Conservation (phyloP, 257 asterid genomes). For the Ilex asprella region DNA sequence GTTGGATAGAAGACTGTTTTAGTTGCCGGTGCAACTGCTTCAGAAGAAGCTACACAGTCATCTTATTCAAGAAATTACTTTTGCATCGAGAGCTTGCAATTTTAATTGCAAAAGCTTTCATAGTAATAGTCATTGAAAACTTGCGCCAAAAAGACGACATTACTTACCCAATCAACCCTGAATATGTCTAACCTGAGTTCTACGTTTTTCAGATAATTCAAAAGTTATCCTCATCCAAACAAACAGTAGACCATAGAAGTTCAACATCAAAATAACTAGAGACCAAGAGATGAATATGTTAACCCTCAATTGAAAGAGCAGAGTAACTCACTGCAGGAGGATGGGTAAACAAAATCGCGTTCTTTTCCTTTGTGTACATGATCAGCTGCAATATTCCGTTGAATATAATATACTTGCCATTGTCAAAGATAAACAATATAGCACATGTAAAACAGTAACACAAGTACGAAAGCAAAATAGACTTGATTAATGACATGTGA, state of each 20-base stretch:
- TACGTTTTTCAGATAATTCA: not conserved
- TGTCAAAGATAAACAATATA: slow-evolving; percentile 49
- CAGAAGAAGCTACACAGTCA: too few species aligned
- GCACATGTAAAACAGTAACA: too few species aligned
- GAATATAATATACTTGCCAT: slow-evolving; percentile 72
- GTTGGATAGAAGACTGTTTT: too few species aligned
- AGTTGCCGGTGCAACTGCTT: too few species aligned
- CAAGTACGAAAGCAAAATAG: not conserved
- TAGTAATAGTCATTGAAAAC: not conserved
- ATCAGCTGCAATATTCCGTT: slow-evolving; percentile 72
- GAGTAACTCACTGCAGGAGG: slow-evolving; percentile 71
- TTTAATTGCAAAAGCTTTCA: too few species aligned
- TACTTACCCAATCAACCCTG: too few species aligned
- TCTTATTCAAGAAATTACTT: too few species aligned
- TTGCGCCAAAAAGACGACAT: not conserved
- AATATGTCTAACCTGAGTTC: too few species aligned
- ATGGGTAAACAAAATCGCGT: slow-evolving; percentile 79
- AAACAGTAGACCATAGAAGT: not conserved
- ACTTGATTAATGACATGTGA: too few species aligned
- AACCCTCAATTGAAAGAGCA: not conserved
- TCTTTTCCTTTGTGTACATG: slow-evolving; percentile 67
- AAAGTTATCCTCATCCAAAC: not conserved
- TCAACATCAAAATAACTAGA: not conserved
- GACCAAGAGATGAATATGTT: slow-evolving; percentile 7
- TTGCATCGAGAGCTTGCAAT: too few species aligned